A percentile compares a stretch with the other conserved stretches of the same genome.
Evolutionary conservation across 345 rosid genomes (phyloP).

Genomic region (Gossypium arboreum): DNA sequence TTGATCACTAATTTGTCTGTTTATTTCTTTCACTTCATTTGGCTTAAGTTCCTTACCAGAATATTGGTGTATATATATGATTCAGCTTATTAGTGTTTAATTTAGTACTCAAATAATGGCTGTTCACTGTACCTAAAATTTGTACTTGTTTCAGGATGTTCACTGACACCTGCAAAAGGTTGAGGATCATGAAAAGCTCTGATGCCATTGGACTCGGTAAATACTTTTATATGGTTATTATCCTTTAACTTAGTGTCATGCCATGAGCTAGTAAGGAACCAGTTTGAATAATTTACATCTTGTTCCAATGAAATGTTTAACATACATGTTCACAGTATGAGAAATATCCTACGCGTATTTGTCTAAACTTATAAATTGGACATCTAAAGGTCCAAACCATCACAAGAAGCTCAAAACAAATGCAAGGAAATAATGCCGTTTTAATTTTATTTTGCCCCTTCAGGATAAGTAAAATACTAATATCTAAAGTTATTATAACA

Average conservation of each 20-base stretch:
- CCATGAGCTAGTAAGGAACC: not conserved
- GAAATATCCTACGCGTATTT: not conserved
- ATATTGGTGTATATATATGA: not conserved
- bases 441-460: not conserved
- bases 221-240: not conserved
- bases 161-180: constrained; percentile 49
- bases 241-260: not conserved
- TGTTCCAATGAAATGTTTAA: not conserved
- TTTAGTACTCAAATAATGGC: not conserved
- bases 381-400: not conserved
- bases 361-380: not conserved
- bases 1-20: not conserved
- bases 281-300: not conserved
- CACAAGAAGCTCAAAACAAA: not conserved
- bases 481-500: not conserved
- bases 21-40: too few species aligned
- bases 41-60: not conserved
- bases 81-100: not conserved
- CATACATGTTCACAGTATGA: not conserved
- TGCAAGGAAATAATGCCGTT: too few species aligned
- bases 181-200: constrained; percentile 67
- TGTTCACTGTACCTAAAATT: constrained; percentile 7
- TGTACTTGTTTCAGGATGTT: constrained; percentile 48
- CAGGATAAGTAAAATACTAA: too few species aligned
- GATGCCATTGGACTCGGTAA: constrained; percentile 71